A percentile compares a stretch with the other conserved stretches of the same genome.
These are phyloP conservation scores for Pythium rishiriense DNA, from an alignment of 352 stramenopile species.

Conservation along the genomic window DNA sequence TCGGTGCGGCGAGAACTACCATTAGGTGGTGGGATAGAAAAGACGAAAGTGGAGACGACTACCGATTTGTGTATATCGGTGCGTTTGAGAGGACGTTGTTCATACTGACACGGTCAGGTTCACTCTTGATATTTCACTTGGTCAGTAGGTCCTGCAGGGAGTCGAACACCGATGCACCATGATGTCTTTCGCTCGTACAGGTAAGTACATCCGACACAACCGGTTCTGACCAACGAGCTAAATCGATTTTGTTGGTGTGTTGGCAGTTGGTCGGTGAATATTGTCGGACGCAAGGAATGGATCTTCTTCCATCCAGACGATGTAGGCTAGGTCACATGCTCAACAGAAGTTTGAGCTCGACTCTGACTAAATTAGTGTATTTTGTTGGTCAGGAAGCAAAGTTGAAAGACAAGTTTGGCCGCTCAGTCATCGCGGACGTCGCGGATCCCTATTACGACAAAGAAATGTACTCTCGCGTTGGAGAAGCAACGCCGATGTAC, in stretches of 20 bases:
- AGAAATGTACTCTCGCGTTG: conserved; percentile 54
- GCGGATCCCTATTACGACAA: conserved; percentile 43
- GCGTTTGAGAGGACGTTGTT: background rate
- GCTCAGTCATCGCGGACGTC: conserved; percentile 55
- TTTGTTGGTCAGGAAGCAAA: conserved; percentile 53
- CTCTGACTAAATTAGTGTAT: background rate
- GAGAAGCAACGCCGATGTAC: conserved; percentile 43
- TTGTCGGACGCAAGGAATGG: conserved; percentile 95
- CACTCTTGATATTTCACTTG: too few species aligned
- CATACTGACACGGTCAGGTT: too few species aligned
- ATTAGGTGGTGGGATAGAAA: conserved; percentile 80
- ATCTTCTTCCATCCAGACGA: conserved; percentile 83
- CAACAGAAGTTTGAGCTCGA: background rate
- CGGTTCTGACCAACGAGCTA: background rate
- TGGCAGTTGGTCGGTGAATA: conserved; percentile 95
- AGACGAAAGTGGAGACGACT: conserved; percentile 76
- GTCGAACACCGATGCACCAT: conserved; percentile 92
- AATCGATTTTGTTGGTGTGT: background rate
- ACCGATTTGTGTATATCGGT: conserved; percentile 97
- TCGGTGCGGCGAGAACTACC: background rate
- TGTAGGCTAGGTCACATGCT: conserved; percentile 30
- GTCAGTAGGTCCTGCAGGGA: conserved; percentile 77
- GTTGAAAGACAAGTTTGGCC: conserved; percentile 72
- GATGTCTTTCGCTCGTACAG: conserved; percentile 97
- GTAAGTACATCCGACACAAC: conserved; percentile 24